Conservation (phyloP, 1,284 basidiomycete species). For the Dichomitus squalens region DNA sequence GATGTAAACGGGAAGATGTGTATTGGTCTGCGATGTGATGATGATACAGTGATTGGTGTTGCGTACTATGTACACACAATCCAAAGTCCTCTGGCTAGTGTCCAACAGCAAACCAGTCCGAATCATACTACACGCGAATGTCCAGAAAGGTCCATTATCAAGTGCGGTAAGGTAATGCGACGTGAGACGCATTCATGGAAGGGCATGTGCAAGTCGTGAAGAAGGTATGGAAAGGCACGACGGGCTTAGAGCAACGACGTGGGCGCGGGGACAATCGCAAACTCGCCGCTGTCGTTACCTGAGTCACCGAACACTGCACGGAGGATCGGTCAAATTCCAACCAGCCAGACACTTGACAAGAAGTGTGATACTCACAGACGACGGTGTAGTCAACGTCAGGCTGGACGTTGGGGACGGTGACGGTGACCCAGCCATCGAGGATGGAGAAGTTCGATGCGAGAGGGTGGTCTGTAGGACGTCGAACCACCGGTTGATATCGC, state of each 20-base stretch:
- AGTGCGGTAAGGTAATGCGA: slow-evolving; percentile 6
- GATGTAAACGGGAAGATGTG: no score
- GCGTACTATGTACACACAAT: slow-evolving; percentile 1
- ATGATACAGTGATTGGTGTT: slow-evolving; percentile 5
- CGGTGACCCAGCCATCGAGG: slow-evolving; percentile 36
- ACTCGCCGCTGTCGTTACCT: slow-evolving; percentile 36
- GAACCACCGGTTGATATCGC: neutral
- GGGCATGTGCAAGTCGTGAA: slow-evolving; percentile 17
- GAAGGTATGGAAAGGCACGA: neutral
- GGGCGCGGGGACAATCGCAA: slow-evolving; percentile 27
- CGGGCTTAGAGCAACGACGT: neutral
- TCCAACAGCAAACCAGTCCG: neutral
- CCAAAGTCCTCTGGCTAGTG: neutral
- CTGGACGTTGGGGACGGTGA: slow-evolving; percentile 34
- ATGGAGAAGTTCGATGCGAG: slow-evolving; percentile 46
- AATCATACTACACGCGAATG: neutral
- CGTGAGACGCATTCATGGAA: slow-evolving; percentile 11
- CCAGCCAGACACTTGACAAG: no score
- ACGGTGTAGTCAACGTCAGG: slow-evolving; percentile 32
- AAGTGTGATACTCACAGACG: slow-evolving; percentile 30
- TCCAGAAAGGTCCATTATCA: slow-evolving; percentile 13
- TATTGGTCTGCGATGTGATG: no score
- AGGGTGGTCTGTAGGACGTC: slow-evolving; percentile 24
- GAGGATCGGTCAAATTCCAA: neutral
- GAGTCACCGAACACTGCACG: slow-evolving; percentile 39